Base-by-base conservation (phyloP, 2,329 filamentous ascomycete species). In the Apiospora rasikravindrae region DNA sequence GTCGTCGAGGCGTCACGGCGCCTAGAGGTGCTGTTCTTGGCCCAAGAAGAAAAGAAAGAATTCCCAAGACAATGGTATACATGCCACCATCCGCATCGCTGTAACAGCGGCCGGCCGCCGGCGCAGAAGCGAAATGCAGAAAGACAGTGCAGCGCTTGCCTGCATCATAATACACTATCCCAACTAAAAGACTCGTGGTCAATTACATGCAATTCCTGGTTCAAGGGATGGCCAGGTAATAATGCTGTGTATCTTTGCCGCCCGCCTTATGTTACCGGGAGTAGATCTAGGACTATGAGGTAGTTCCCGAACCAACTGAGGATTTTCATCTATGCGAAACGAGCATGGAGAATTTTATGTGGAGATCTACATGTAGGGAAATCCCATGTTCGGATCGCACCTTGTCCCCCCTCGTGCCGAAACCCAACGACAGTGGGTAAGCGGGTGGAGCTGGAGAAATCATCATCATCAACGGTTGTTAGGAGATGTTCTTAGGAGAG, bases 381-480 rank as follows among this genome's bases (percentile, higher is more conserved):
- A 64, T 64, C 57, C 57, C 57, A 64, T 64, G 19, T 64, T 64
- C 57, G 57, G 57, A 40, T 64, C 57, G 33, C 57, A 19, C 33
- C 33, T 37, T 29, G 19, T 64, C 57, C 22, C 57, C 8, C 33
- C 33, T 37, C 53, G 19, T 16, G 29, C 53, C 29, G 53, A 37
- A 61, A 61, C 29, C 7, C 53, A 37, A 37, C 44, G 19, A 19
- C 45, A n/a, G 45, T 49, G 19, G 45, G 45, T 49, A n/a, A n/a
- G 45, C 22, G 22, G 45, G 29, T 64, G 57, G 29, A 64, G 57
- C 57, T 37, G 11, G 13, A 40, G 57, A 24, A 24, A 33, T n/a
- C 22, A 61, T 37, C 53, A 22, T 40, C 33, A 40, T 64, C 10
- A 64, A 40, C 57, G 33, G 33, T 7, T 40, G 29, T 40, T 64